A percentile compares a stretch with the other conserved stretches of the same genome.
Evolutionary conservation across 179 eudicot genomes (phyloP).

Genomic region (Silene coronaria): DNA sequence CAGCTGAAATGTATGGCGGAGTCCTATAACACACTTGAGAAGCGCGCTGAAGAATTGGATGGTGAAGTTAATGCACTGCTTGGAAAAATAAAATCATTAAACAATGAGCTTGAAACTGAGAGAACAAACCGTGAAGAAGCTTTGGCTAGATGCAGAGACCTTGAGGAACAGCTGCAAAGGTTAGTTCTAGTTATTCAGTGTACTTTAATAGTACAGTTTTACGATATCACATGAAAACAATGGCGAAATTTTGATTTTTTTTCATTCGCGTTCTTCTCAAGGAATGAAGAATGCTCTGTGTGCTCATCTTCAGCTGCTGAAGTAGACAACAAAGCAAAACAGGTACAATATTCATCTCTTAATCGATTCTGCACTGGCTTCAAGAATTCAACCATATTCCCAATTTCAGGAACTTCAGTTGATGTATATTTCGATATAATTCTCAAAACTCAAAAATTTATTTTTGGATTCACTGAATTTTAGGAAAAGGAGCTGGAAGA

Average conservation of each 20-base stretch:
- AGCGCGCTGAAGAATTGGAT: constrained; percentile 67
- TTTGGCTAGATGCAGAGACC: constrained; percentile 56
- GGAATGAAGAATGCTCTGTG: constrained; percentile 46
- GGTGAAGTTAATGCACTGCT: constrained; percentile 52
- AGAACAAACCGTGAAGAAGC: constrained; percentile 58
- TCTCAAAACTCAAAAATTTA: no score
- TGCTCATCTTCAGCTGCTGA: constrained; percentile 45
- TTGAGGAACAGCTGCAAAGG: constrained; percentile 83
- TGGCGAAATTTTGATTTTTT: constrained; percentile 9
- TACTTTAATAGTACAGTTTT: no score
- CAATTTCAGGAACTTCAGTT: no score
- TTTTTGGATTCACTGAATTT: background rate
- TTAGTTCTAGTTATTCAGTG: constrained; percentile 22
- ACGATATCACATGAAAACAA: background rate
- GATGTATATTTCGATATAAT: no score
- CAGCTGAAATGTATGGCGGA: constrained; percentile 98
- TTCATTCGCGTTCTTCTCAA: constrained; percentile 8
- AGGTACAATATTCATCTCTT: constrained; percentile 34
- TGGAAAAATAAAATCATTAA: constrained; percentile 44
- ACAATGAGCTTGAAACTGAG: constrained; percentile 70
- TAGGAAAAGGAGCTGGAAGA: constrained; percentile 85
- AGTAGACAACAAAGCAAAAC: constrained; percentile 44
- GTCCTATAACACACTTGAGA: constrained; percentile 82
- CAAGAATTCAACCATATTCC: no score
- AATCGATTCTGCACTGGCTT: no score